phyloP scores from a whole-genome alignment of 2,329 filamentous ascomycete species.

The Teratosphaeria zuluensis region DNA sequence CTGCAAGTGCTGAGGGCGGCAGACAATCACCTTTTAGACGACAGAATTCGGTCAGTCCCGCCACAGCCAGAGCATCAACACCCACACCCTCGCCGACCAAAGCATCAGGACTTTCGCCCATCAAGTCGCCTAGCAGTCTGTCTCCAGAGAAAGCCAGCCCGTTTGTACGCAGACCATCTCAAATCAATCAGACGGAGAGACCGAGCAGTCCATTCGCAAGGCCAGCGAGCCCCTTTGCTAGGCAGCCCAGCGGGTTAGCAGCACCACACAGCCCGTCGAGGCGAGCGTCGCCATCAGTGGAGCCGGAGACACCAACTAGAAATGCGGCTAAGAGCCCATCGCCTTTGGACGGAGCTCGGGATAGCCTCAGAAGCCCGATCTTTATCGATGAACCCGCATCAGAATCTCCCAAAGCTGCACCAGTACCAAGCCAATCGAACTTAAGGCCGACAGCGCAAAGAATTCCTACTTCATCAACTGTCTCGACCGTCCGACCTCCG shows the following conservation, averaged over 20 bases:
- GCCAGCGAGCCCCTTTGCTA: slow-evolving; percentile 26
- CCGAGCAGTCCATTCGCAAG: slow-evolving; percentile 10
- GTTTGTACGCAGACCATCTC: slow-evolving; percentile 26
- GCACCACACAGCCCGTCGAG: slow-evolving; percentile 15
- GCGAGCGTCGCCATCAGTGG: not conserved
- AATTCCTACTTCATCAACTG: slow-evolving; percentile 21
- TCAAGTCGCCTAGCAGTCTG: slow-evolving; percentile 12
- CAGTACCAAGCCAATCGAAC: not conserved
- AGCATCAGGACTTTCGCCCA: slow-evolving; percentile 14
- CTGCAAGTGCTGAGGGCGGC: slow-evolving; percentile 1
- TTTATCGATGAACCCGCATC: not conserved
- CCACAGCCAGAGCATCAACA: slow-evolving; percentile 23
- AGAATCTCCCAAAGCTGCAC: not conserved
- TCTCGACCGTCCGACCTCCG: slow-evolving; percentile 13
- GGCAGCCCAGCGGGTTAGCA: slow-evolving; percentile 23
- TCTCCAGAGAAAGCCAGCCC: slow-evolving; percentile 26
- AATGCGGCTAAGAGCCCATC: not conserved
- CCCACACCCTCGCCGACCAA: slow-evolving; percentile 33
- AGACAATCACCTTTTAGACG: slow-evolving; percentile 26
- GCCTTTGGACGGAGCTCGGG: not conserved
- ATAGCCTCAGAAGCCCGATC: not conserved
- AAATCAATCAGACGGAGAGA: slow-evolving; percentile 14
- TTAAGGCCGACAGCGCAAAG: not conserved
- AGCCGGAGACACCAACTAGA: not conserved
- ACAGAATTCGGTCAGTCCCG: slow-evolving; percentile 23